These are phyloP conservation scores for Thelonectria olida DNA, from an alignment of 2,329 filamentous ascomycete species.

Conservation along the genomic window DNA sequence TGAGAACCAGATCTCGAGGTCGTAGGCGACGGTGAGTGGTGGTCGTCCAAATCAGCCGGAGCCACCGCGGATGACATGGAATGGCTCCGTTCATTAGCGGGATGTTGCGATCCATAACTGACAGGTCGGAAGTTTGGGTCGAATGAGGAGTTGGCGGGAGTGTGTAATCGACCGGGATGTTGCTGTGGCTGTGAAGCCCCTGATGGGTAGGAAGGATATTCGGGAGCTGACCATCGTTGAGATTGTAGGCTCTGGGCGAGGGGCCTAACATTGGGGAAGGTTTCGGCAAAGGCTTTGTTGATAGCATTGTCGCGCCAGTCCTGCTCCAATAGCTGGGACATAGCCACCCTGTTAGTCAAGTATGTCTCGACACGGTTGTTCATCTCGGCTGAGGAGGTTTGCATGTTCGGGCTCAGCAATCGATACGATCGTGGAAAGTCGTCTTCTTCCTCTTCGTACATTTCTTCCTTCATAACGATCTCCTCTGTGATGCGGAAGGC, in stretches of 20 bases:
- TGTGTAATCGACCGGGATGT: constrained; percentile 21
- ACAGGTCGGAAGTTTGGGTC: constrained; percentile 36
- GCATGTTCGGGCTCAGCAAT: constrained; percentile 68
- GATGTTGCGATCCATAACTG: constrained; percentile 30
- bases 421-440: constrained; percentile 75
- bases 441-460: constrained; percentile 96
- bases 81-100: constrained; percentile 22
- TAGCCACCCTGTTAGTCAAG: constrained; percentile 52
- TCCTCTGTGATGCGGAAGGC: constrained; percentile 83
- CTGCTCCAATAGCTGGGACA: constrained; percentile 53
- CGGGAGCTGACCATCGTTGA: constrained; percentile 34
- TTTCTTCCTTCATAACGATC: constrained; percentile 89
- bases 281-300: constrained; percentile 56
- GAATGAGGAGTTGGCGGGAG: constrained; percentile 28
- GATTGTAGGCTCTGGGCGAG: constrained; percentile 38
- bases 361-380: constrained; percentile 67
- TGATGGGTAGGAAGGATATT: constrained; percentile 15
- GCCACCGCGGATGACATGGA: constrained; percentile 32
- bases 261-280: constrained; percentile 52
- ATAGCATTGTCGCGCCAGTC: constrained; percentile 56
- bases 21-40: constrained; percentile 39
- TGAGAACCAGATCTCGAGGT: constrained; percentile 41
- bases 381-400: constrained; percentile 67
- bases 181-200: too few relatives aligned
- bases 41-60: constrained; percentile 26